Evolutionary conservation across 495 filamentous ascomycete species (phyloP), one percentile per base, ranked within the genome.

Genomic region (Talaromyces trachyspermus): DNA sequence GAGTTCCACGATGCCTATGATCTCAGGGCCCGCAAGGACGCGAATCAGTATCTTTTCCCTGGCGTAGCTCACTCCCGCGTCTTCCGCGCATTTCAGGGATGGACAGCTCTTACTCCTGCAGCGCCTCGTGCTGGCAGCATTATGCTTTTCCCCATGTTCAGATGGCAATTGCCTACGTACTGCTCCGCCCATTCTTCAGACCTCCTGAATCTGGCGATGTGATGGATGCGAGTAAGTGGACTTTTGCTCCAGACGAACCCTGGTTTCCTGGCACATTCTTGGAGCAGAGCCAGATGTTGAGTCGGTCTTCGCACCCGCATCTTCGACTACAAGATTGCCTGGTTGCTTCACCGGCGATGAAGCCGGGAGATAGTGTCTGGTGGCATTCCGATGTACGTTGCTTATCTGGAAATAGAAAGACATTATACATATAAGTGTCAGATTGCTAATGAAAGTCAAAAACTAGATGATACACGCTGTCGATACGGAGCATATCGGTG

Each of bases 251-350:
- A 6, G 11, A 24, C 40, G 27, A n/a, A 15, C n/a, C 22, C 14
- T 46, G 88, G 88, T 56, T 79, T 86, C 47, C 94, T 92, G 55
- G 86, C 92, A 18, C 82, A 86, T 0, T 73, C 30, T n/a, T n/a
- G 17, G 75, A 7, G 84, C 89, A 58, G 85, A 90, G 58, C 68
- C 87, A 6, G 77, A 63, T 10, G 56, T 68, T 11, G 62, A 60
- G 40, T 26, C 40, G 20, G 4, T 15, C 40, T 3, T 60, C 80
- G 37, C 86, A 90, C 57, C 86, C 86, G 4, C 86, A 89, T 54
- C 68, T 91, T 19, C 62, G 77, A 38, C 70, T 90, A 4, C 55
- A 70, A 19, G 40, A 43, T 11, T 78, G 78, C 5, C 89, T 91
- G 85, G 71, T 87, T 4, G 78, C 84, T 54, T 62, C 87, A 2